Evolutionary conservation across 345 rosid species (phyloP).

Genomic region (Ricinus communis): DNA sequence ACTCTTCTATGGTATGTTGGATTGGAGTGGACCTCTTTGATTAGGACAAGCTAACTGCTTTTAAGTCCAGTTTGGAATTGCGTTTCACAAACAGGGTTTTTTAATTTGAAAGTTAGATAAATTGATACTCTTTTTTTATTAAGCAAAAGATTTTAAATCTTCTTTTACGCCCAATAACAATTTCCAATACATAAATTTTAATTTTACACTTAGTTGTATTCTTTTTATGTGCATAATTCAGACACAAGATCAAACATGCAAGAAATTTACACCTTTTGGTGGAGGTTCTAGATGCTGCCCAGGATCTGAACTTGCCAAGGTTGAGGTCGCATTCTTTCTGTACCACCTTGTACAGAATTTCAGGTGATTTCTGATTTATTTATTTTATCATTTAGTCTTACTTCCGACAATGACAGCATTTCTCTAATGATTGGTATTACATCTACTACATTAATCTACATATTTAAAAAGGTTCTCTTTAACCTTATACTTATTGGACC

Average conservation of each 20-base stretch:
- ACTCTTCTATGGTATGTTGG: conserved; percentile 11
- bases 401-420: no score
- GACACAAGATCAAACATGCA: conserved; percentile 46
- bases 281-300: conserved; percentile 64
- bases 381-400: neutral
- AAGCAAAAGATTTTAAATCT: no score
- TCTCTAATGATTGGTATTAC: neutral
- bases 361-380: conserved; percentile 29
- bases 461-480: no score
- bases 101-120: no score
- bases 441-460: neutral
- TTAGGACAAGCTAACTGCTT: conserved; percentile 24
- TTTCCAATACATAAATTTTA: no score
- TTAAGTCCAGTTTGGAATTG: neutral
- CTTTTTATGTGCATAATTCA: conserved; percentile 15
- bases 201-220: no score
- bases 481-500: no score
- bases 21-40: conserved; percentile 20
- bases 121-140: no score
- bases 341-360: conserved; percentile 57
- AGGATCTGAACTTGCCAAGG: conserved; percentile 62
- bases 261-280: conserved; percentile 60
- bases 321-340: conserved; percentile 61
- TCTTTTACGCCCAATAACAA: no score
- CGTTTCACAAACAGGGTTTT: neutral